Base-by-base conservation (phyloP, 345 rosid genomes). In the Gossypium arboreum region DNA sequence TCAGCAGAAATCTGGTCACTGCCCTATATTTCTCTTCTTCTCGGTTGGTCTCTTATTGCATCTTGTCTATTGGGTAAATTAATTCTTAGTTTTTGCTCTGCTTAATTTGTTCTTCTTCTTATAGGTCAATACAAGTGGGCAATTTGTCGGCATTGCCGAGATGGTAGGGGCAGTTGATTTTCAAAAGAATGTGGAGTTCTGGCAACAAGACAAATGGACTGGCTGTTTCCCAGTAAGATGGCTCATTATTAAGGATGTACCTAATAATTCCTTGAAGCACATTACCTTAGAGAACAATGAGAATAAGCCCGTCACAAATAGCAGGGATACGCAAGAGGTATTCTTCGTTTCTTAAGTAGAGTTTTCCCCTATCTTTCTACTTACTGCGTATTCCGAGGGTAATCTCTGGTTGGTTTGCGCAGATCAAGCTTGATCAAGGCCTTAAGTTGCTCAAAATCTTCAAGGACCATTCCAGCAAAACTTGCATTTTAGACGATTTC, bases 201-300 rank as follows among this genome's bases (percentile, higher is more conserved):
- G 97, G 98, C 98, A 94, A 69, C 97, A 91, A 75, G 97, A 94
- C 81, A 94, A 94, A 84, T 94, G 98, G 98, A 92, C 91, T 70
- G 98, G 98, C 34, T 91, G 88, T 75, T 94, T 92, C 90, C 91
- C 92, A 9, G 86, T 94, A 47, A 92, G 88, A 87, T 94, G 98
- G 98, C 97, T 88, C 76, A 78, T 94, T 64, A 88, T 94, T 24
- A 94, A 94, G 83, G 98, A 94, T 83, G 87, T 94, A n/a, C 97
- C 98, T 22, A 94, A 94, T 80, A 88, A 90, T 76, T 87, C 84
- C 68, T 81, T 94, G 90, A 92, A 88, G 81, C 97, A 91, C 78
- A 92, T 92, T n/a, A 92, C 89, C 43, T 91, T 94, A 0, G 97
- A 91, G 83, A 94, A 94, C 82, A 94, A 94, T 54, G 98, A 94